Evolutionary conservation across 2,329 filamentous ascomycete genomes (phyloP).

Genomic region (Aureobasidium sp.): DNA sequence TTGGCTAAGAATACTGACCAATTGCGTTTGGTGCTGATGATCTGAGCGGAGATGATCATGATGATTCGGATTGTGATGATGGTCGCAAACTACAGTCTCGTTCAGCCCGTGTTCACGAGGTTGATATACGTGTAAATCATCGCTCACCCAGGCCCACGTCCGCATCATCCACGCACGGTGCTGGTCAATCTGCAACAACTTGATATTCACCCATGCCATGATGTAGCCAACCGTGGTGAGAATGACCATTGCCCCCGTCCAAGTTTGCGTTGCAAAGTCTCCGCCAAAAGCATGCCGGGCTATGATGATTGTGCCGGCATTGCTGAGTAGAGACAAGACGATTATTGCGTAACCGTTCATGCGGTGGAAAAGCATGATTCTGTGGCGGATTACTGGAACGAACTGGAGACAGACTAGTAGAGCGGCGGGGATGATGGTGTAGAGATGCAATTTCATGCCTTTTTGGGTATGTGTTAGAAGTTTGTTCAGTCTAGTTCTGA

Average conservation of each 20-base stretch:
- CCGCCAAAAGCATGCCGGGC: conserved; percentile 49
- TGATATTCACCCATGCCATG: conserved; percentile 52
- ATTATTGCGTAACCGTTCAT: conserved; percentile 53
- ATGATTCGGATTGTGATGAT: conserved; percentile 36
- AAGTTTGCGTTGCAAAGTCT: conserved; percentile 43
- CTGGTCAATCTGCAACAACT: conserved; percentile 54
- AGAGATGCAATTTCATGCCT: conserved; percentile 41
- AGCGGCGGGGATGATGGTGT: conserved; percentile 33
- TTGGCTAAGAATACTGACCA: conserved; percentile 20
- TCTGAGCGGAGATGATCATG: conserved; percentile 36
- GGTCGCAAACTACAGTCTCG: conserved; percentile 4
- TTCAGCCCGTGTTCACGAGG: too few species aligned
- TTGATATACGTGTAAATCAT: conserved; percentile 43
- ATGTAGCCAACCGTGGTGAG: conserved; percentile 39
- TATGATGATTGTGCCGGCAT: conserved; percentile 49
- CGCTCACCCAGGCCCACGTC: conserved; percentile 36
- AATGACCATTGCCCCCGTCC: conserved; percentile 39
- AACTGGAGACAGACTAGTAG: conserved; percentile 39
- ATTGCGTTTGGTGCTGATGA: conserved; percentile 27
- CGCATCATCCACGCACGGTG: conserved; percentile 60
- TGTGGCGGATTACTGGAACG: conserved; percentile 40
- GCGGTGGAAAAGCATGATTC: conserved; percentile 49
- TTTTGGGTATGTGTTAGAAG: too few species aligned
- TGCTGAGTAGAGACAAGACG: conserved; percentile 41
- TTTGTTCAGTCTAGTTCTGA: conserved; percentile 22